A percentile compares a stretch with the other conserved stretches of the same genome.
phyloP scores from a whole-genome alignment of 2,329 filamentous ascomycete genomes.

The Stagonosporopsis tanaceti region DNA sequence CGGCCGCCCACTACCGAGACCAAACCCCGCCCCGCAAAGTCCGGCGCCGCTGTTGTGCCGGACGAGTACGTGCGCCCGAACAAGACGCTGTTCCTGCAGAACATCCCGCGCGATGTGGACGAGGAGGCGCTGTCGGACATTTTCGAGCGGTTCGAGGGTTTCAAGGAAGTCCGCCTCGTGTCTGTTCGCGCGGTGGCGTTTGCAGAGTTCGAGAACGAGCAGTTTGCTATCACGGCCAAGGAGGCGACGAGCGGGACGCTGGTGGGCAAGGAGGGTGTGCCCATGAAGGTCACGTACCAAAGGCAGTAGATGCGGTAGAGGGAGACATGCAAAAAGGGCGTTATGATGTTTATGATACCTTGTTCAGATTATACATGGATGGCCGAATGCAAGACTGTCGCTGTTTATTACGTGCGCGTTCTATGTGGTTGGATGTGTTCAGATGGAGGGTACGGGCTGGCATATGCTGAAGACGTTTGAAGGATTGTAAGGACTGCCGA shows the following conservation, averaged over 20 bases:
- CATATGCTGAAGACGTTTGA: not conserved
- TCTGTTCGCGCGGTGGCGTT: conserved; percentile 92
- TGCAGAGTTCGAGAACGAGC: conserved; percentile 92
- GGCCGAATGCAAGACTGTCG: not conserved
- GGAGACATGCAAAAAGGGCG: conserved; percentile 11
- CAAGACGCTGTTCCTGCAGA: conserved; percentile 94
- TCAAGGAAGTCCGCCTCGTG: conserved; percentile 89
- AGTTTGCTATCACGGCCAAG: conserved; percentile 90
- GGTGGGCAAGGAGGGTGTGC: conserved; percentile 75
- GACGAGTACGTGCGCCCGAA: conserved; percentile 98
- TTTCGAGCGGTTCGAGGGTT: conserved; percentile 90
- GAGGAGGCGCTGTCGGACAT: conserved; percentile 80
- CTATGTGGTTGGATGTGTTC: not conserved
- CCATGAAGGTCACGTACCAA: conserved; percentile 96
- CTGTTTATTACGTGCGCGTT: not conserved
- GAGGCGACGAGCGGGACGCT: conserved; percentile 89
- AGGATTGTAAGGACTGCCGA: not conserved
- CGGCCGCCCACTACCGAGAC: conserved; percentile 62
- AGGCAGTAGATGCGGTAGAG: conserved; percentile 66
- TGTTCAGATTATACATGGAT: conserved; percentile 1
- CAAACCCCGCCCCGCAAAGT: conserved; percentile 67
- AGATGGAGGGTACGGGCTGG: not conserved
- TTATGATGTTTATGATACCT: conserved; percentile 40
- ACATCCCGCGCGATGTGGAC: conserved; percentile 86
- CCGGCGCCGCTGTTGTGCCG: conserved; percentile 81